Percentiles rank a stretch among this genome's conserved stretches.
Evolutionary conservation across 140 eudicot species (phyloP).

Genomic region (Stevia rebaudiana): DNA sequence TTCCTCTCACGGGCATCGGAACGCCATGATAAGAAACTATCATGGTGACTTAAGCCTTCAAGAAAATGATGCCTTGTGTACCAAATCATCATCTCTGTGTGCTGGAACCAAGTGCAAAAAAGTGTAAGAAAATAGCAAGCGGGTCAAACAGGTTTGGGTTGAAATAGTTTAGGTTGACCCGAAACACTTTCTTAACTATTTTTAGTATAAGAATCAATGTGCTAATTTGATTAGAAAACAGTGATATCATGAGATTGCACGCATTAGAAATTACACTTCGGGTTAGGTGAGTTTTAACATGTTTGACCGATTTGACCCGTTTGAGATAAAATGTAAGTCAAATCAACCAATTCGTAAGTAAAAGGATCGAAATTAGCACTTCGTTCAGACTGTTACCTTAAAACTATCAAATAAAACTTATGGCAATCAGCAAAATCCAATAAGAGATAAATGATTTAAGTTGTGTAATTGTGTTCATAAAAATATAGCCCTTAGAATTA

Average conservation of each 20-base stretch:
- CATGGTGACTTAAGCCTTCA: constrained; percentile 48
- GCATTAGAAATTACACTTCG: background rate
- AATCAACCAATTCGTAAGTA: background rate
- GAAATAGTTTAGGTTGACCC: background rate
- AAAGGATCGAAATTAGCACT: background rate
- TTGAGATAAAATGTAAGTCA: background rate
- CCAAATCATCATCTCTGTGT: constrained; percentile 85
- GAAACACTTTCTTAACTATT: background rate
- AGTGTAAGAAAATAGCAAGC: background rate
- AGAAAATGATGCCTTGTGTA: constrained; percentile 66
- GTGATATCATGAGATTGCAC: background rate
- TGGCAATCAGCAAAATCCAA: background rate
- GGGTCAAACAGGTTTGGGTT: background rate
- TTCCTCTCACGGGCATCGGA: constrained; percentile 60
- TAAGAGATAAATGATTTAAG: constrained; percentile 1
- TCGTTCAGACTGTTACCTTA: background rate
- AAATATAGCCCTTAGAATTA: background rate
- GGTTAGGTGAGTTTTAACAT: background rate
- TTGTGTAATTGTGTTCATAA: background rate
- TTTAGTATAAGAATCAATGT: background rate
- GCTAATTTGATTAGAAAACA: background rate
- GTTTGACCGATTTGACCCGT: background rate
- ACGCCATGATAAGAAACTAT: constrained; percentile 53
- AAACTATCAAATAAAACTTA: background rate
- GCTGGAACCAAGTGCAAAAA: constrained; percentile 41